Conservation (phyloP, 139 green algal species). For the Chlamydomonas sp. region DNA sequence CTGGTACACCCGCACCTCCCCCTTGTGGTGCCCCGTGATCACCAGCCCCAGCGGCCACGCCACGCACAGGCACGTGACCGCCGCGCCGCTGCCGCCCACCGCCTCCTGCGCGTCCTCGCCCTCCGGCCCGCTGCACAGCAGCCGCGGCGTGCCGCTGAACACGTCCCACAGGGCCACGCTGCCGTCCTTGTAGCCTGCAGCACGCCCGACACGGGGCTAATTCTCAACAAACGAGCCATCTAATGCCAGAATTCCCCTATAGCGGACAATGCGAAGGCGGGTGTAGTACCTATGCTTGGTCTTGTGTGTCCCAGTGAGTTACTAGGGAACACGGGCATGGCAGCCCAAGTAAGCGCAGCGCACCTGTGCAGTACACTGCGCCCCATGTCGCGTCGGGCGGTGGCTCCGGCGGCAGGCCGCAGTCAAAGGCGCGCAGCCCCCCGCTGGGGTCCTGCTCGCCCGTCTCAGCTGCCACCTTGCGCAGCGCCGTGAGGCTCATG, state of each 20-base stretch:
- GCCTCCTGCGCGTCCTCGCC: background rate
- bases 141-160: slow-evolving; percentile 31
- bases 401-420: slow-evolving; percentile 8
- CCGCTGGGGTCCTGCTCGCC: background rate
- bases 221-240: no score
- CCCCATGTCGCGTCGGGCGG: slow-evolving; percentile 16
- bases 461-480: slow-evolving; percentile 11
- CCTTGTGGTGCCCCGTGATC: slow-evolving; percentile 42
- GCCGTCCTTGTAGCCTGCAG: slow-evolving; percentile 53
- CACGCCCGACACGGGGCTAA: background rate
- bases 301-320: no score
- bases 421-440: background rate
- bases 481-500: slow-evolving; percentile 16
- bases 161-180: slow-evolving; percentile 57
- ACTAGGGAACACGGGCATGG: no score
- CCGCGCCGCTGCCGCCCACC: background rate
- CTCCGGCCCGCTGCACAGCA: slow-evolving; percentile 35
- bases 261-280: no score
- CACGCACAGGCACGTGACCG: slow-evolving; percentile 47
- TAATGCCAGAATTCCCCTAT: no score
- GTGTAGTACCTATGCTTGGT: no score
- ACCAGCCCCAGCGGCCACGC: slow-evolving; percentile 57
- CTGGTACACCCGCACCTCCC: slow-evolving; percentile 54
- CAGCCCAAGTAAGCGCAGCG: background rate
- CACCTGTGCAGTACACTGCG: slow-evolving; percentile 23